phyloP scores from a whole-genome alignment of 2,329 filamentous ascomycete species.

The Alternaria solani region DNA sequence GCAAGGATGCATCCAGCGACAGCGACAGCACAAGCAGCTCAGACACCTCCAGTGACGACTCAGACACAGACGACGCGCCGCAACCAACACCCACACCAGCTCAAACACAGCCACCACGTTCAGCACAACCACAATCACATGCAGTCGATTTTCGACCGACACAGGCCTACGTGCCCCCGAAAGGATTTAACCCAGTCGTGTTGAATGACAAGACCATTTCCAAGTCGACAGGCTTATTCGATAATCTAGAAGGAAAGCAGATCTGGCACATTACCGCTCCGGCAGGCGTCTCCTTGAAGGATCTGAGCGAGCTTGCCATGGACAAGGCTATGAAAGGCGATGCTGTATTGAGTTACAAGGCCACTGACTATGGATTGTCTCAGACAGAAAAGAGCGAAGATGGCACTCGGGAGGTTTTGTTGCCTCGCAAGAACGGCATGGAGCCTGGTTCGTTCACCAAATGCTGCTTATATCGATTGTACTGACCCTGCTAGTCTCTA shows the following conservation, averaged over 20 bases:
- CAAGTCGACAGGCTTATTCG: constrained; percentile 60
- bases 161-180: constrained; percentile 47
- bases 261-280: constrained; percentile 84
- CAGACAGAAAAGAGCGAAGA: constrained; percentile 61
- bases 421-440: constrained; percentile 67
- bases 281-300: constrained; percentile 71
- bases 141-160: constrained; percentile 48
- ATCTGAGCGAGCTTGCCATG: constrained; percentile 71
- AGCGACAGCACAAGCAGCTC: constrained; percentile 31
- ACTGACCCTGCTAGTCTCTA: constrained; percentile 32
- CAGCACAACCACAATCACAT: constrained; percentile 31
- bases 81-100: constrained; percentile 28
- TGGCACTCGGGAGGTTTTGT: constrained; percentile 66
- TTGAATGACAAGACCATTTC: constrained; percentile 54
- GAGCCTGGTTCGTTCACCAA: constrained; percentile 58
- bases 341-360: constrained; percentile 68
- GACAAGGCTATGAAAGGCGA: constrained; percentile 63
- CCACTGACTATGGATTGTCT: constrained; percentile 68
- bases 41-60: constrained; percentile 50
- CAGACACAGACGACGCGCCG: constrained; percentile 42
- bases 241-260: constrained; percentile 72
- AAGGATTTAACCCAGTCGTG: constrained; percentile 59
- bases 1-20: constrained; percentile 21
- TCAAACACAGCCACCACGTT: constrained; percentile 10
- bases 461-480: neutral